These are phyloP conservation scores for Tetrapisispora iriomotensis DNA, from an alignment of 805 yeast species.

Conservation along the genomic window DNA sequence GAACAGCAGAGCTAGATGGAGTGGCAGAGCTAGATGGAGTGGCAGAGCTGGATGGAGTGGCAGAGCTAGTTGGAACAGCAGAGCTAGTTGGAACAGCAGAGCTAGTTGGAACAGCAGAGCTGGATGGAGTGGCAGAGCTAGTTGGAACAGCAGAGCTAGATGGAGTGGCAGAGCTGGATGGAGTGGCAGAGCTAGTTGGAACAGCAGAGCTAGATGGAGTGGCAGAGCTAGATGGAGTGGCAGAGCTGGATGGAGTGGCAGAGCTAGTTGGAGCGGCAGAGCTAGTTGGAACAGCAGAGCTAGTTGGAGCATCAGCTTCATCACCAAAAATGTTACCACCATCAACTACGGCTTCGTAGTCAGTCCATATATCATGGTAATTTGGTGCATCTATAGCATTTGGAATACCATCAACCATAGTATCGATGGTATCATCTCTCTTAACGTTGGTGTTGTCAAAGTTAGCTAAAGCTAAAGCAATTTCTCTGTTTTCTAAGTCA, in stretches of 20 bases:
- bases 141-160: slow-evolving; percentile 2
- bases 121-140: neutral
- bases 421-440: slow-evolving; percentile 2
- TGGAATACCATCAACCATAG: slow-evolving; percentile 1
- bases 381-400: neutral
- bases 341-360: neutral
- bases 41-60: slow-evolving; percentile 1
- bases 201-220: no score
- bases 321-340: slow-evolving; percentile 1
- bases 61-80: no score
- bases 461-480: slow-evolving; percentile 46
- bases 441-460: neutral
- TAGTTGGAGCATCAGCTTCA: neutral
- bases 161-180: neutral
- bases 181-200: neutral
- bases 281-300: neutral
- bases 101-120: neutral
- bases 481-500: slow-evolving; percentile 47
- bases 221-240: no score
- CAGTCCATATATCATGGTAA: neutral
- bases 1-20: no score
- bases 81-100: slow-evolving; percentile 1
- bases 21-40: neutral
- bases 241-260: neutral
- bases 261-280: neutral